A percentile compares a stretch with the other conserved stretches of the same genome.
phyloP scores from a whole-genome alignment of 2,329 filamentous ascomycete species.

The Ophiognomonia clavigignenti-juglandacearum region DNA sequence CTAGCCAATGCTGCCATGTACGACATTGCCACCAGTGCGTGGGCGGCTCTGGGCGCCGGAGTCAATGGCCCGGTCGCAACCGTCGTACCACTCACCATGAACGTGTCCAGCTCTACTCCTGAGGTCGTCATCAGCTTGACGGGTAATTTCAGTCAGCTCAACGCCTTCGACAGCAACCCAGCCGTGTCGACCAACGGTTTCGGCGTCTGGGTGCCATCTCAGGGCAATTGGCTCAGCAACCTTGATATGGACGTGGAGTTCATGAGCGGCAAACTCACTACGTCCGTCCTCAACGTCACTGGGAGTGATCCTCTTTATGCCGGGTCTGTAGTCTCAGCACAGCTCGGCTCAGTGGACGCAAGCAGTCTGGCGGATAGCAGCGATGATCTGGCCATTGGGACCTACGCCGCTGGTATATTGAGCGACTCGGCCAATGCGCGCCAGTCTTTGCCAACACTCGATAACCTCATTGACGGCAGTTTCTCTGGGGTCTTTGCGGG shows the following conservation, averaged over 20 bases:
- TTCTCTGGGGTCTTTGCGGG: constrained; percentile 71
- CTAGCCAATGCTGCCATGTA: constrained; percentile 76
- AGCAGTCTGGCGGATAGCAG: constrained; percentile 49
- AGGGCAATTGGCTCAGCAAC: constrained; percentile 82
- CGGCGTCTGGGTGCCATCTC: constrained; percentile 86
- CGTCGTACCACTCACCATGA: constrained; percentile 74
- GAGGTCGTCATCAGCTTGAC: constrained; percentile 76
- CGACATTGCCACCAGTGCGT: constrained; percentile 61
- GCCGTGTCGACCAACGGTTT: constrained; percentile 67
- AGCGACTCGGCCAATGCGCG: constrained; percentile 24
- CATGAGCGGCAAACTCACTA: constrained; percentile 68
- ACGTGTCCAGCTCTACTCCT: constrained; percentile 62
- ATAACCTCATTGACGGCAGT: constrained; percentile 32
- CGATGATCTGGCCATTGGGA: constrained; percentile 35
- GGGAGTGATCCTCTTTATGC: constrained; percentile 66
- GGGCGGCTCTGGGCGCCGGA: constrained; percentile 77
- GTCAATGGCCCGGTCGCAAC: constrained; percentile 73
- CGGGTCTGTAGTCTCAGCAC: constrained; percentile 74
- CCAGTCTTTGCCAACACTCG: constrained; percentile 41
- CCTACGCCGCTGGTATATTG: constrained; percentile 54
- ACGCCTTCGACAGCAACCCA: constrained; percentile 59
- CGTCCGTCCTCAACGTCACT: constrained; percentile 61
- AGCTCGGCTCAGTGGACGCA: constrained; percentile 67
- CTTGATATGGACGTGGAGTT: constrained; percentile 59
- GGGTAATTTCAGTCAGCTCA: constrained; percentile 71